Evolutionary conservation across 2,329 filamentous ascomycete genomes (phyloP).

Genomic region (Aureobasidium sp.): DNA sequence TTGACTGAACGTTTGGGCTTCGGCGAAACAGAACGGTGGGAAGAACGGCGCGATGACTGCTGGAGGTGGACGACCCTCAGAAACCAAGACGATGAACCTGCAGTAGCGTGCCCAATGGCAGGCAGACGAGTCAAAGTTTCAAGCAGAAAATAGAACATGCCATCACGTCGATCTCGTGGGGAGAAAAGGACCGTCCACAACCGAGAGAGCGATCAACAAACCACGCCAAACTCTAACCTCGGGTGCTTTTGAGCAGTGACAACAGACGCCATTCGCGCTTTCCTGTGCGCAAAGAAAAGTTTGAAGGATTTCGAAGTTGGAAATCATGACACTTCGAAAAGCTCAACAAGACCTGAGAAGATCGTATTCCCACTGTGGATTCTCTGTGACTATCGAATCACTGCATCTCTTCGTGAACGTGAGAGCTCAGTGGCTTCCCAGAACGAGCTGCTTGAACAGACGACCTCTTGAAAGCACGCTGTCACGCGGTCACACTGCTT

Average conservation of each 20-base stretch:
- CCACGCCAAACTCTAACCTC: neutral
- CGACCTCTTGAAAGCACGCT: neutral
- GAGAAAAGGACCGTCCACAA: neutral
- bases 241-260: neutral
- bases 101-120: slow-evolving; percentile 6
- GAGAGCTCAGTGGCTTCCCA: neutral
- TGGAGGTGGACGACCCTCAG: neutral
- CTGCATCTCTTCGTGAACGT: neutral
- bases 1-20: slow-evolving; percentile 1
- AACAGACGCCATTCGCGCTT: neutral
- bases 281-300: neutral
- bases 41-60: neutral
- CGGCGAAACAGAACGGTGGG: slow-evolving; percentile 4
- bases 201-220: slow-evolving; percentile 7
- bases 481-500: slow-evolving; percentile 1
- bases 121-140: neutral
- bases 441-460: slow-evolving; percentile 1
- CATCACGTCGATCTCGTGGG: slow-evolving; percentile 11
- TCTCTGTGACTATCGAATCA: neutral
- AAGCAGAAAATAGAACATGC: slow-evolving; percentile 13
- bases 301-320: neutral
- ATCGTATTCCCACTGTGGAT: slow-evolving; percentile 2
- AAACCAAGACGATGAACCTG: slow-evolving; percentile 12
- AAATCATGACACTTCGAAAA: neutral
- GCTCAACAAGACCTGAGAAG: neutral